Evolutionary conservation across 345 rosid species (phyloP), one percentile per base, ranked within the genome.

Genomic region (Brassica incana): DNA sequence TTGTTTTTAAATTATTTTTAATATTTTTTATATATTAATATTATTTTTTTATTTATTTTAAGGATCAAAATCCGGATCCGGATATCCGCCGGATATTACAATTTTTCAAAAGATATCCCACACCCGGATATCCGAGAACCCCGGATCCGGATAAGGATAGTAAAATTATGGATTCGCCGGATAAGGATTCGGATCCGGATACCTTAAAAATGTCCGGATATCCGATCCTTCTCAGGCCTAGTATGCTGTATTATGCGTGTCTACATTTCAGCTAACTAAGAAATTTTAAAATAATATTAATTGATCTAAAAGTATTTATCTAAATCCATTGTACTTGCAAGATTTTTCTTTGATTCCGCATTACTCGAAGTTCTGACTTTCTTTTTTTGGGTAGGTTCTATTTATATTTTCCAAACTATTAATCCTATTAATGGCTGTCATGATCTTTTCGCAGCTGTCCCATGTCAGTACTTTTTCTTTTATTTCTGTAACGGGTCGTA

Each of bases 381-480:
- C 33, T 48, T 14, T 67, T n/a, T 18, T 33, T 6, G 20, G 71
- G 35, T 50, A 74, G 35, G 6, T 74, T 74, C 9, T 30, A 52
- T 52, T 14, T 65, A 20, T 56, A 25, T 30, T 66, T n/a, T 38
- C 7, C 11, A 30, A 68, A 25, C 65, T 60, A 38, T 16, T 62
- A 33, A 63, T 70, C 60, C 23, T 5, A 65, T 78, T 72, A 65
- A 36, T 65, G 61, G 72, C 36, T 29, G 61, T 65, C 72, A 72
- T 72, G 72, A 71, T 65, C 72, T 38, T 54, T 65, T 18, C 38
- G 15, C 72, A 72, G 67, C 68, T 72, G 77, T 78, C 68, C 33
- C 16, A 6, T 78, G 72, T 78, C 77, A 72, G 27, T 72, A 48
- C 73, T 72, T 66, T 65, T 72, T 27, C 67, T 78, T 78, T 15